Base-by-base conservation (phyloP, 2,329 filamentous ascomycete genomes). In the Orbilia javanica region DNA sequence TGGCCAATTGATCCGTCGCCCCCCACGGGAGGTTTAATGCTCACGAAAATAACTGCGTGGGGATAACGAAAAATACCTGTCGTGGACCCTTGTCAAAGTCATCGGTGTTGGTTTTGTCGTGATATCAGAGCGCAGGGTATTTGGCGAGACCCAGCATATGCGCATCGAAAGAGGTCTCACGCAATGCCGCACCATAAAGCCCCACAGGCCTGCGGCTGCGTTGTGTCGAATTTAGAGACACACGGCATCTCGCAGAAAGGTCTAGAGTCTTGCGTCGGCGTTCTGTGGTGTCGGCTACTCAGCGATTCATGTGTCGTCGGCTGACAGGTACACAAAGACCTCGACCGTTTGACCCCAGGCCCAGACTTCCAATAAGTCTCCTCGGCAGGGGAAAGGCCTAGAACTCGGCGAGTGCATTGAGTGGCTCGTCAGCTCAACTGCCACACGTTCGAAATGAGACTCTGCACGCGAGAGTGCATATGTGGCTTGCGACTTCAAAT, bases 401-500 rank as follows among this genome's bases (percentile, higher is more conserved):
- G 73, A 78, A 78, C 73, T 78, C 73, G 73, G 66, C 67, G 73
- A 71, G 42, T 20, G 63, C 36, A 29, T 52, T 13, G 42, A 22
- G 39, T 52, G 22, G 18, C 66, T 48, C 22, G 25, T 22, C 44
- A 31, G 36, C 60, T 68, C 74, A 68, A 48, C 74, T 63, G 74
- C 67, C 74, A 78, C 73, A 77, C 25, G n/a, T 72, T 62, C 67
- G 6, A 66, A 78, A 72, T 15, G 67, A 67, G 66, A 29, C 34
- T 31, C 27, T 53, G 31, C 63, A 71, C 20, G 67, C 67, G 74
- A 78, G 53, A 55, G 62, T 71, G 60, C 73, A 70, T 68, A 65
- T 65, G 73, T 70, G 73, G 73, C 73, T 66, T 77, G 50, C 66
- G 48, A 39, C 27, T 22, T 44, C 27, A 39, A 64, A 73, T 66